Evolutionary conservation across 148 eudicot genomes (phyloP), one percentile per base, ranked within the genome.

Genomic region (Selenicereus undatus): DNA sequence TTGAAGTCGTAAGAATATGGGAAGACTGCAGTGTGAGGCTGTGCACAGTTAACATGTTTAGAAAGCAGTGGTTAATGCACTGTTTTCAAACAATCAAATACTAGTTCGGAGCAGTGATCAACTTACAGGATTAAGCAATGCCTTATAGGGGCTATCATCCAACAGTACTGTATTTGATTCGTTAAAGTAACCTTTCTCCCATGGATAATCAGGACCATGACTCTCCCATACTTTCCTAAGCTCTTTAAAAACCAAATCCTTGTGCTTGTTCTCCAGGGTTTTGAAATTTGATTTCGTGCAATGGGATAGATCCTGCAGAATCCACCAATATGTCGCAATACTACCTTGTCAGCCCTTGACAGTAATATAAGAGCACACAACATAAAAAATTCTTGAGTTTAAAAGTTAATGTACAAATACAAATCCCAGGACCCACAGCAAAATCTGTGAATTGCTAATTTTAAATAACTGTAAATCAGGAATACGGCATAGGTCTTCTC

Each of bases 141-240:
- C 99, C 85, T 95, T 95, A 80, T 93, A 92, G n/a, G 98, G 99
- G 84, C 98, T 93, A 89, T 95, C 99, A 81, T 95, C 99, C 81
- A 95, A 80, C 84, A 95, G 84, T 68, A 95, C 78, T 20, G 99
- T 95, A 85, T 95, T 92, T 78, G 93, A 89, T 80, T 91, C 97
- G 78, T 90, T 72, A 77, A 87, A 95, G 79, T 84, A 78, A 79
- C 95, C 98, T 76, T 86, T 92, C 81, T 87, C 85, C 94, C 94
- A 95, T 20, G 90, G 93, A 75, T 89, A 87, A 78, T 82, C 71
- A 69, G 88, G 75, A 13, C 88, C 90, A 29, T 77, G 42, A 69
- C 50, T 83, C 82, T 91, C 93, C 99, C 97, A 95, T 43, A 95
- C 79, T 85, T 86, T 92, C 78, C 89, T 88, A 72, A 95, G 86